phyloP scores from a whole-genome alignment of 1,284 basidiomycete species.

The Trichosporon faecale region DNA sequence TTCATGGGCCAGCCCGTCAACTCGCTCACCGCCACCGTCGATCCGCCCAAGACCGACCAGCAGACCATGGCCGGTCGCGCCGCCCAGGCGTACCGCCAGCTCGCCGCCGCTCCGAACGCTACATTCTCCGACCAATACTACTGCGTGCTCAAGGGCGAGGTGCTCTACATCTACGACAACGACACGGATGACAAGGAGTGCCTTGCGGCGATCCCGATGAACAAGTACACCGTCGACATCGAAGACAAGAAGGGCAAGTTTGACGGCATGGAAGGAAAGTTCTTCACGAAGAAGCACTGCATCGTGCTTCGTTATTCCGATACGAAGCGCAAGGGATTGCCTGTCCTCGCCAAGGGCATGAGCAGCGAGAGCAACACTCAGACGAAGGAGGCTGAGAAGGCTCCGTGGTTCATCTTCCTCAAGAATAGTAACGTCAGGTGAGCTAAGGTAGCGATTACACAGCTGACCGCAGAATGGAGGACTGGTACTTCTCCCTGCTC shows the following conservation, averaged over 20 bases:
- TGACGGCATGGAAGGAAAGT: slow-evolving; percentile 60
- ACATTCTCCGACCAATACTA: slow-evolving; percentile 85
- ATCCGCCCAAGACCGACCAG: slow-evolving; percentile 59
- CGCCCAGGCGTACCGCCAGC: slow-evolving; percentile 16
- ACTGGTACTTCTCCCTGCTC: slow-evolving; percentile 90
- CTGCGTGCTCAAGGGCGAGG: slow-evolving; percentile 78
- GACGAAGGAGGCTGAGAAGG: slow-evolving; percentile 51
- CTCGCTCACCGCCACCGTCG: slow-evolving; percentile 16
- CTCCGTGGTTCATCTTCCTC: slow-evolving; percentile 86
- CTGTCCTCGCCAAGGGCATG: slow-evolving; percentile 40
- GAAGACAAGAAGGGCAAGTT: slow-evolving; percentile 61
- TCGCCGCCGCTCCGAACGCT: slow-evolving; percentile 54
- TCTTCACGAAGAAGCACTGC: slow-evolving; percentile 82
- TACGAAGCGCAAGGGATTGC: slow-evolving; percentile 28
- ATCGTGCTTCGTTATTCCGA: slow-evolving; percentile 65
- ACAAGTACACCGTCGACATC: slow-evolving; percentile 66
- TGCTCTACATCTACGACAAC: slow-evolving; percentile 79
- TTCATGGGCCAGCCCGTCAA: slow-evolving; percentile 19
- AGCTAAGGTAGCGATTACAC: slow-evolving; percentile 14
- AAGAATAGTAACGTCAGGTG: slow-evolving; percentile 65
- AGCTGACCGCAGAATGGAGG: slow-evolving; percentile 57
- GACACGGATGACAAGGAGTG: slow-evolving; percentile 64
- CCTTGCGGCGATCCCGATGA: slow-evolving; percentile 75
- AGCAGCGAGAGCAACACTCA: slow-evolving; percentile 50
- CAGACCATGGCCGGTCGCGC: slow-evolving; percentile 47